Conservation (phyloP, 139 green algal genomes). For the Nannochloris sp. region DNA sequence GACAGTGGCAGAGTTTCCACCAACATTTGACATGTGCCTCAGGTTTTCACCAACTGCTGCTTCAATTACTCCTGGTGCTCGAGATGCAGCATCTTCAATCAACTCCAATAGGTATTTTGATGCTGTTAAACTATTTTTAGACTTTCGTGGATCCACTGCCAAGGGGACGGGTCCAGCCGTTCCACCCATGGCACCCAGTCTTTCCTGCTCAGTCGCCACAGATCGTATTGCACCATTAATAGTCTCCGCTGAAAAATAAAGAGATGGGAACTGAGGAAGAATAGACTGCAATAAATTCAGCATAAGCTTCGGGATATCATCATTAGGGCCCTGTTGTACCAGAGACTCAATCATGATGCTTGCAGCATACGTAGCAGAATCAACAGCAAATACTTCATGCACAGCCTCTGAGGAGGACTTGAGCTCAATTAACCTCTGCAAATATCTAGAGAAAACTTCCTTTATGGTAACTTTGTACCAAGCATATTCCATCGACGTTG, state of each 20-base stretch:
- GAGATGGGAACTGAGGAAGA: neutral
- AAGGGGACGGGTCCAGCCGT: neutral
- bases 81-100: neutral
- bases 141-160: neutral
- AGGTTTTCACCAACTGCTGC: constrained; percentile 3
- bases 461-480: constrained; percentile 5
- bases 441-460: constrained; percentile 3
- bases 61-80: constrained; percentile 1
- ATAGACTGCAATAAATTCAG: neutral
- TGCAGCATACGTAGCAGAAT: neutral
- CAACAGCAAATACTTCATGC: constrained; percentile 16
- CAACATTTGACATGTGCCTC: neutral
- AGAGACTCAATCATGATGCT: constrained; percentile 11
- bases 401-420: neutral
- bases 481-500: neutral
- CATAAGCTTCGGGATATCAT: constrained; percentile 1
- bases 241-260: neutral
- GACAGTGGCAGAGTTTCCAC: neutral
- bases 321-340: constrained; percentile 11
- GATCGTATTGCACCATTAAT: neutral
- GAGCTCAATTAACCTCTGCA: constrained; percentile 9
- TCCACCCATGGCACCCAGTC: neutral
- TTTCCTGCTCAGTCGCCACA: neutral
- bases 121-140: neutral
- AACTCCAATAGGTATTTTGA: neutral